Base-by-base conservation (phyloP, 176 grass and related monocot genomes). In the Oryza longistaminata region DNA sequence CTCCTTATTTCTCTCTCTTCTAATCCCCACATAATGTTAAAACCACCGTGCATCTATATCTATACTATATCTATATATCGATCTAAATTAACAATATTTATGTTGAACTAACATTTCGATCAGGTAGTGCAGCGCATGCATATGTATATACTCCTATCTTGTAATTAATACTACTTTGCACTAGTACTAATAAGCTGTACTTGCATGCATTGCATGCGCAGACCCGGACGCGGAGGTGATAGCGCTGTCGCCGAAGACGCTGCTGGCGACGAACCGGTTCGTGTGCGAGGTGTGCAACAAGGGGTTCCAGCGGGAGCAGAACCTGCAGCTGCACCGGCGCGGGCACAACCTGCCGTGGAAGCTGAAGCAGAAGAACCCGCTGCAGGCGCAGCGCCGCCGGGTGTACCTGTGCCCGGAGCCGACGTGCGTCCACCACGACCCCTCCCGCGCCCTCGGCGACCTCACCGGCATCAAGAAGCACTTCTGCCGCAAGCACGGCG, bases 221-320 rank as follows among this genome's bases (percentile, higher is more conserved):
- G 96, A 94, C 84, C 96, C 96, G 0, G 96, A 96, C 76, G 96
- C 96, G 4, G 96, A 99, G 81, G 96, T 99, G 88, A 94, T 99
- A 73, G 92, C 96, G 7, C 86, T 96, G 33, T 92, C 96, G 1
- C 93, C 96, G 9, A 95, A 85, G 81, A 92, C 96, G 21, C 96
- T 99, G 53, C 10, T 99, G 93, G 91, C 96, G 49, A 96, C 96
- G 78, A 99, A 99, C 88, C 90, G 96, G 44, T 99, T 99, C 83
- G 88, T 99, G 26, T 99, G 96, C 80, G 93, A 99, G 90, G 96
- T 99, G 34, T 99, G 97, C 90, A 99, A 89, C 91, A 99, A 99
- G 82, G 97, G 97, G 21, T 99, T 99, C 85, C 97, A 92, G 71
- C 86, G 93, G 0, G 97, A 99, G 87, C 97, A 99, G 82, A 99